Evolutionary conservation across 164 flowering plant species (phyloP), one percentile per base, ranked within the genome.

Genomic region (Nymphaea colorata): DNA sequence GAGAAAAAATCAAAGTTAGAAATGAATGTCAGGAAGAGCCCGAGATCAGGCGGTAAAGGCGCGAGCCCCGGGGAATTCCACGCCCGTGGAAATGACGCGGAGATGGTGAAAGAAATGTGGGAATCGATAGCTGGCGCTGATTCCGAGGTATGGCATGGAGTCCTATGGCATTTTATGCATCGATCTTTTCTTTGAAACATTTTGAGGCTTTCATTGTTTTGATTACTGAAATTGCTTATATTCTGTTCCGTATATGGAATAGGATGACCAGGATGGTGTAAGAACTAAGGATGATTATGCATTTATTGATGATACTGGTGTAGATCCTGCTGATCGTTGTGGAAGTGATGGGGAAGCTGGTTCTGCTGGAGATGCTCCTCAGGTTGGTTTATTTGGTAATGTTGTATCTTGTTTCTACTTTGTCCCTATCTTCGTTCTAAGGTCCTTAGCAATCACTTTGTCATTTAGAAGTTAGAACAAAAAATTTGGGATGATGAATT

Each of bases 291-390:
- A 94, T 71, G 98, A 94, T 77, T 96, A 93, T 78, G 87, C 88
- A 69, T 91, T 93, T 76, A 93, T 93, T 51, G 97, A 93, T 82
- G 98, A 93, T 69, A 89, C 55, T 71, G 97, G 96, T 61, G 80
- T 93, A 44, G 97, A 91, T 64, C 97, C 97, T 67, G 85, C 85
- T 53, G 82, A 84, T 47, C 74, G 89, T 8, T 88, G 77, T 78
- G 87, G 83, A 41, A 84, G 85, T 81, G 95, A 87, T 71, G 65
- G 79, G 70, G 93, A 81, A 59, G 73, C 80, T 16, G 85, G 75
- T 18, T 90, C 86, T 67, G 83, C 84, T 61, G 73, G 85, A 61
- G 76, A 75, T 75, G 86, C 84, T 80, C 96, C 97, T 70, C 91
- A 90, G 97, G 96, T 90, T 61, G 41, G 73, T 59, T 53, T 12